phyloP scores from a whole-genome alignment of 1,284 basidiomycete species.

The Polyporus tsugae region DNA sequence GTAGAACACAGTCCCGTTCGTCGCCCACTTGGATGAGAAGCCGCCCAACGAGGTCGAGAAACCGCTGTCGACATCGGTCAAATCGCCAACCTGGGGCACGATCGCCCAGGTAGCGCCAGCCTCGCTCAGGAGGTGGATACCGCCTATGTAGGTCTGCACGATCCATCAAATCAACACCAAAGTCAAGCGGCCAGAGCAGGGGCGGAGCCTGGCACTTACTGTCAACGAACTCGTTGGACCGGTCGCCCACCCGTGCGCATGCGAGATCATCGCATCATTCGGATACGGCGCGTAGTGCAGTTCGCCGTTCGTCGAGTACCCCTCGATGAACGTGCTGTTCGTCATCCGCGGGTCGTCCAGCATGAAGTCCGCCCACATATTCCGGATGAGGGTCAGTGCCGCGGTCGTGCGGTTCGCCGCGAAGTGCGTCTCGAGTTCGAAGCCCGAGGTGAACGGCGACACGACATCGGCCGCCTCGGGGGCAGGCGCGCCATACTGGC shows the following conservation, averaged over 20 bases:
- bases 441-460: constrained; percentile 30
- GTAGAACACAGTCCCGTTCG: constrained; percentile 8
- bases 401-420: constrained; percentile 26
- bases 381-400: constrained; percentile 28
- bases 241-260: constrained; percentile 32
- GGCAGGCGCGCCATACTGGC: constrained; percentile 29
- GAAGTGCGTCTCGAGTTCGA: constrained; percentile 33
- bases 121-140: constrained; percentile 30
- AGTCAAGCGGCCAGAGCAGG: no score
- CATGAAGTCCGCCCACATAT: constrained; percentile 35
- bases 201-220: constrained; percentile 5
- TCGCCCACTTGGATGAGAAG: constrained; percentile 31
- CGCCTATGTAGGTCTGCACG: constrained; percentile 25
- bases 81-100: constrained; percentile 26
- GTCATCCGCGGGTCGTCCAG: constrained; percentile 33
- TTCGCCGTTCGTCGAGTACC: constrained; percentile 26
- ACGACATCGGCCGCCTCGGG: constrained; percentile 31
- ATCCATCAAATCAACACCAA: background rate
- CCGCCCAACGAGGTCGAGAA: constrained; percentile 28
- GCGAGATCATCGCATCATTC: constrained; percentile 29
- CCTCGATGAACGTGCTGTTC: constrained; percentile 35
- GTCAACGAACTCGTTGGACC: constrained; percentile 31
- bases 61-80: constrained; percentile 27
- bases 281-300: constrained; percentile 32
- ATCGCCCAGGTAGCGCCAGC: constrained; percentile 28